Evolutionary conservation across 352 stramenopile genomes (phyloP), one percentile per base, ranked within the genome.

Genomic region (Phytophthora lateralis): DNA sequence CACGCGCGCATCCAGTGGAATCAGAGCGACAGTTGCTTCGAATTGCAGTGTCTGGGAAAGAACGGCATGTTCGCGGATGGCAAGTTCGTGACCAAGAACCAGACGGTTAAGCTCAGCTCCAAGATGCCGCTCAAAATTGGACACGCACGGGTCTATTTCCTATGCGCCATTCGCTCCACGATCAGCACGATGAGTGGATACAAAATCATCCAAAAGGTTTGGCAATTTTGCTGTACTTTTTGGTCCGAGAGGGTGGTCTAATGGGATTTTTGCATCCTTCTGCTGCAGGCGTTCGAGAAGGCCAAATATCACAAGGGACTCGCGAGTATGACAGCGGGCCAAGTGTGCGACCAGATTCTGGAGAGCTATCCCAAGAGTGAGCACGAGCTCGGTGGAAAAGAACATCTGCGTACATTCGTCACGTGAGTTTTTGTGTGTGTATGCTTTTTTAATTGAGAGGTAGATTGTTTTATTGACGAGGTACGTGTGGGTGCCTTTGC

Each of bases 71-170:
- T 88, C 44, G 82, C 75, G 12, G 71, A 76, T 32, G 86, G 86
- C 53, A 84, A 80, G 46, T 87, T 80, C 50, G 70, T 95, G 29
- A 49, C 71, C 34, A 93, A 93, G 69, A 85, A 91, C 63, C 69
- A 84, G 51, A 90, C 71, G 11, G 57, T 95, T 45, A 84, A 82
- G 26, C 64, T 95, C 12, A 69, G 63, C 9, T 89, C 74, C 26
- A 88, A 85, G 55, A 86, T 87, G 78, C 80, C 86, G 10, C 65
- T 95, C 35, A 91, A 91, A 71, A 95, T 95, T 50, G 86, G 86
- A 1, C 71, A 76, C 17, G 78, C 84, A 43, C 72, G 84, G 17
- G 35, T 95, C 18, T 95, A 95, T 62, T 95, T 95, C 50, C 56
- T 95, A 6, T 76, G 67, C 17, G 84, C 80, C 15, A 72, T 93